Conservation (phyloP, 768 basidiomycete species). For the Trametes elegans region DNA sequence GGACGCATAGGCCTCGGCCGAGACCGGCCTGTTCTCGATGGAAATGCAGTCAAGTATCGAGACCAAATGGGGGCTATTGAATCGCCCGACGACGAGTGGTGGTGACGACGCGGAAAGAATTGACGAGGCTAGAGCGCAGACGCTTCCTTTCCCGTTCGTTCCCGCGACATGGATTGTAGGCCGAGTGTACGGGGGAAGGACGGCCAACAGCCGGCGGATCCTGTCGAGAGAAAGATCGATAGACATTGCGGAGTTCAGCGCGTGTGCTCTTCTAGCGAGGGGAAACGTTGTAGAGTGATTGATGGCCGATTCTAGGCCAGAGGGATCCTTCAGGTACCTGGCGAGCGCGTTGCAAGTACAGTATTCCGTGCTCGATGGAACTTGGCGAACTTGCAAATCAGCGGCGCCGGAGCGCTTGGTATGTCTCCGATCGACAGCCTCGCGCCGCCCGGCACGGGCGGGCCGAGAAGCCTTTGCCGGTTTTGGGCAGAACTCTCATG, state of each 20-base stretch:
- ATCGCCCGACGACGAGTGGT: constrained; percentile 69
- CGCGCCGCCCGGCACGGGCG: not conserved
- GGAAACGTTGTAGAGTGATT: not conserved
- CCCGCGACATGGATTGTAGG: constrained; percentile 92
- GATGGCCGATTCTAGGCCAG: no score
- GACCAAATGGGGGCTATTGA: constrained; percentile 92
- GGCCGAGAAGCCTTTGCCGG: not conserved
- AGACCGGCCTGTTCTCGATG: constrained; percentile 57
- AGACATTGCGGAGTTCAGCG: constrained; percentile 35
- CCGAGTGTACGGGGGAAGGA: constrained; percentile 61
- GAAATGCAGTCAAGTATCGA: constrained; percentile 73
- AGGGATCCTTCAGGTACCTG: no score
- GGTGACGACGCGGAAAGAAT: constrained; percentile 58
- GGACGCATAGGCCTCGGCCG: constrained; percentile 43
- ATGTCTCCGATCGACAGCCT: not conserved
- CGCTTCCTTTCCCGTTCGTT: constrained; percentile 97
- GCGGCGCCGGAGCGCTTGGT: no score
- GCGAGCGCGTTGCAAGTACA: no score
- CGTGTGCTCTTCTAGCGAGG: not conserved
- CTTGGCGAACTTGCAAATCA: no score
- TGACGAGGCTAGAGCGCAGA: constrained; percentile 78
- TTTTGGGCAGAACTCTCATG: not conserved
- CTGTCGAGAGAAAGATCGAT: constrained; percentile 70
- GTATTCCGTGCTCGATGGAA: no score
- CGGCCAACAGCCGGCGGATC: constrained; percentile 47